Base-by-base conservation (phyloP, 768 basidiomycete species). In the Hydnum rufescens region DNA sequence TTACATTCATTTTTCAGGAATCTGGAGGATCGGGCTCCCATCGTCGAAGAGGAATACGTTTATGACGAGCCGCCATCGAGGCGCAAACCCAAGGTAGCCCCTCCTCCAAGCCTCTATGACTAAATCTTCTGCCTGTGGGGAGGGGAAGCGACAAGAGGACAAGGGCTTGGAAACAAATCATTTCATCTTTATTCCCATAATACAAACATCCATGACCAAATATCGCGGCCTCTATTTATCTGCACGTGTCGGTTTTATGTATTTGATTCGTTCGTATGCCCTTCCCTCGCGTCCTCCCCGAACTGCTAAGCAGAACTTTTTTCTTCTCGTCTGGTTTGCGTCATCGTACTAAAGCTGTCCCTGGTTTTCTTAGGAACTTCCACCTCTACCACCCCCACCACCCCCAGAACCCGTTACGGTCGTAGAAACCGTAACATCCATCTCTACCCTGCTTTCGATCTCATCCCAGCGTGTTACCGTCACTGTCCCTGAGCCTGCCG, bases 1-100 rank as follows among this genome's bases (percentile, higher is more conserved):
- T 4, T 49, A 22, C 32, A 48, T 13, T 22, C 5, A 34, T 22
- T 4, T 52, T 26, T 8, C 23, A 57, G 56, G 30, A 49, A 47
- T 42, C 3, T 57, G 32, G 29, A 48, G 25, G 16, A 53, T 34
- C 51, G 42, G 16, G 55, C 49, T 30, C 56, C 55, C 19, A 32
- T 29, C 23, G 25, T 57, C 16, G 57, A 55, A 18, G 57, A 55
- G 32, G 55, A 57, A 56, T n/a, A 49, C 36, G 25, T 55, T 51
- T 57, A 57, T 42, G 57, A 55, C 51, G 55, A 48, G 51, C 55
- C 32, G 42, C 51, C 19, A 39, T 47, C 46, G 46, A 44, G 53
- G 39, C 50, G 34, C 34, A 29, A 42, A 31, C 51, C 44, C 32
- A 56, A 54, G 55, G 55, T 56, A 25, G 43, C 36, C 36, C 36